Evolutionary conservation across 2,329 filamentous ascomycete species (phyloP), one percentile per base, ranked within the genome.

Genomic region (Beauveria bassiana): DNA sequence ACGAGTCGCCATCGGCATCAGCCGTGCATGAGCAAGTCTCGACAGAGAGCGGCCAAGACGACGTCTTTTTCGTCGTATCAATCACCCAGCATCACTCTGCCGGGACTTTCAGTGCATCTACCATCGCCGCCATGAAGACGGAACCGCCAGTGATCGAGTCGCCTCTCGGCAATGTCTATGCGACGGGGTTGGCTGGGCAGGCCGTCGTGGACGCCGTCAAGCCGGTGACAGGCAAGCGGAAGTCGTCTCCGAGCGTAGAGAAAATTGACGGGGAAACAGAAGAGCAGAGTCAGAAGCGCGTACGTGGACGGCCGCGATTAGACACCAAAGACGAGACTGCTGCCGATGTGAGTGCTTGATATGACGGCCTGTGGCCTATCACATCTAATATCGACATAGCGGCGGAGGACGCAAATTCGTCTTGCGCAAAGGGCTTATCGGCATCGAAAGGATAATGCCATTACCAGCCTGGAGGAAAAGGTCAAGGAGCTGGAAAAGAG

Each of bases 371-470:
- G 42, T 20, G 20, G 14, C 58, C 58, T 61, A 56, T 65, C 58
- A 61, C 53, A 14, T 61, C 68, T 72, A 62, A 73, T 64, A 64
- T 22, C 24, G 51, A 63, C 53, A 31, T 46, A 90, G 89, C 87
- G 91, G 64, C 88, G 92, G 58, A 84, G 92, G 60, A 93, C 90
- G 5, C 92, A 96, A 71, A 95, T 96, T 65, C 86, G 92, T 26
- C 82, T 93, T 60, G 92, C 92, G 2, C 92, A 96, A 72, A 81
- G 91, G 66, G 91, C 91, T 1, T 96, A 96, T 70, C 85, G 92
- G 18, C 85, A 89, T 68, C 86, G 92, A 57, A 96, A 96, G 74
- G 92, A 96, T 70, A 87, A 83, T 24, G 89, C 89, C 5, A 93
- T 96, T 61, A 82, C 85, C 31, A 85, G 84, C 1, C 79, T 96